phyloP scores from a whole-genome alignment of 805 yeast species.

The Myxozyma kluyveri region DNA sequence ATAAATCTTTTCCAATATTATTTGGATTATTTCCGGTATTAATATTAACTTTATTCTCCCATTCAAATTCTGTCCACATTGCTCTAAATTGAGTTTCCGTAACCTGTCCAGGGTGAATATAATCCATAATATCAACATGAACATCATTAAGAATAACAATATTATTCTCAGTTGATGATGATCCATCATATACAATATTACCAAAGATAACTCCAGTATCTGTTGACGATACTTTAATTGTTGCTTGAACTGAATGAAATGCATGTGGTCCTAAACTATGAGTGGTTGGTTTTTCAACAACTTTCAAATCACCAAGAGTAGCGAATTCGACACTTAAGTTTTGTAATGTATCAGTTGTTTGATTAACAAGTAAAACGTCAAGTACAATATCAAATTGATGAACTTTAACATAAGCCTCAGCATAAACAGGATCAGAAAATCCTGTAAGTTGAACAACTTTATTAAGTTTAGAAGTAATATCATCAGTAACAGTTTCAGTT shows the following conservation, averaged over 20 bases:
- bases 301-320: slow-evolving; percentile 91
- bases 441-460: slow-evolving; percentile 96
- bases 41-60: slow-evolving; percentile 97
- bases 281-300: slow-evolving; percentile 84
- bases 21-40: slow-evolving; percentile 6
- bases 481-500: slow-evolving; percentile 48
- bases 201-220: slow-evolving; percentile 98
- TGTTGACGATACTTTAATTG: slow-evolving; percentile 92
- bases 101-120: slow-evolving; percentile 91
- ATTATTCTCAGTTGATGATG: slow-evolving; percentile 82
- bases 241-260: slow-evolving; percentile 82
- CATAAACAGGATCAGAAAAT: slow-evolving; percentile 95
- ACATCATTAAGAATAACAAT: slow-evolving; percentile 92
- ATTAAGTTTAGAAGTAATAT: slow-evolving; percentile 68
- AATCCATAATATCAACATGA: slow-evolving; percentile 95
- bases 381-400: slow-evolving; percentile 94
- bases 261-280: slow-evolving; percentile 97
- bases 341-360: slow-evolving; percentile 83
- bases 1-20: slow-evolving; percentile 49
- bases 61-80: slow-evolving; percentile 99
- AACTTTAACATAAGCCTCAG: slow-evolving; percentile 94
- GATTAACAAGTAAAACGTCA: slow-evolving; percentile 91
- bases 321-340: slow-evolving; percentile 93
- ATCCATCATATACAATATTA: slow-evolving; percentile 94
- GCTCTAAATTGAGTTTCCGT: slow-evolving; percentile 85